Evolutionary conservation across 192 early-diverging fungal genomes (phyloP).

Genomic region (Mortierella hygrophila): DNA sequence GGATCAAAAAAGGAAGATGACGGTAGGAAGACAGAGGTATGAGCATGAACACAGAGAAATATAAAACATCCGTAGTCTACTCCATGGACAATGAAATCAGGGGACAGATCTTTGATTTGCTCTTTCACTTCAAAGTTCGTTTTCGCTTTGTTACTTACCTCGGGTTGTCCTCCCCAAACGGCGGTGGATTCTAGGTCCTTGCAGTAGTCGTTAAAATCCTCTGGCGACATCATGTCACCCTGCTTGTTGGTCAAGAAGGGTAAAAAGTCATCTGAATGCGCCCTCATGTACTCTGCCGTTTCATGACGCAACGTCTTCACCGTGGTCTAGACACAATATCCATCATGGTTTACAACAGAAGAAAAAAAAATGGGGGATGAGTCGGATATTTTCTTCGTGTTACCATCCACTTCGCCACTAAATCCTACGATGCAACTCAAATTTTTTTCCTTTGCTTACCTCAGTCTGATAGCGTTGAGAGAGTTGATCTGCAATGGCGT

Average conservation of each 20-base stretch:
- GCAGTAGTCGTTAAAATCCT: slow-evolving; percentile 85
- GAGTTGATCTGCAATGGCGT: slow-evolving; percentile 90
- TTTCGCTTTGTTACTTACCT: slow-evolving; percentile 63
- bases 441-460: slow-evolving; percentile 20
- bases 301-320: slow-evolving; percentile 78
- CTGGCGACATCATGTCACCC: slow-evolving; percentile 77
- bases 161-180: slow-evolving; percentile 94
- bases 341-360: not conserved
- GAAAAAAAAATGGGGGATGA: not conserved
- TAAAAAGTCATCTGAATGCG: slow-evolving; percentile 87
- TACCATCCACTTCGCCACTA: not conserved
- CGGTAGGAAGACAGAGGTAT: not conserved
- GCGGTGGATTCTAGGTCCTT: slow-evolving; percentile 83
- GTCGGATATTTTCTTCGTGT: not conserved
- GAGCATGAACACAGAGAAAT: not conserved
- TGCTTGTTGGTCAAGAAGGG: slow-evolving; percentile 87
- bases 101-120: not conserved
- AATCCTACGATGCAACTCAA: not conserved
- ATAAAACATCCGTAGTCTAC: not conserved
- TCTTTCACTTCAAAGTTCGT: not conserved
- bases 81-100: not conserved
- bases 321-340: slow-evolving; percentile 25
- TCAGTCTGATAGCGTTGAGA: slow-evolving; percentile 62
- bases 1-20: not conserved
- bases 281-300: slow-evolving; percentile 86